phyloP scores from a whole-genome alignment of 176 grass and related monocot species.

The Puya raimondii region DNA sequence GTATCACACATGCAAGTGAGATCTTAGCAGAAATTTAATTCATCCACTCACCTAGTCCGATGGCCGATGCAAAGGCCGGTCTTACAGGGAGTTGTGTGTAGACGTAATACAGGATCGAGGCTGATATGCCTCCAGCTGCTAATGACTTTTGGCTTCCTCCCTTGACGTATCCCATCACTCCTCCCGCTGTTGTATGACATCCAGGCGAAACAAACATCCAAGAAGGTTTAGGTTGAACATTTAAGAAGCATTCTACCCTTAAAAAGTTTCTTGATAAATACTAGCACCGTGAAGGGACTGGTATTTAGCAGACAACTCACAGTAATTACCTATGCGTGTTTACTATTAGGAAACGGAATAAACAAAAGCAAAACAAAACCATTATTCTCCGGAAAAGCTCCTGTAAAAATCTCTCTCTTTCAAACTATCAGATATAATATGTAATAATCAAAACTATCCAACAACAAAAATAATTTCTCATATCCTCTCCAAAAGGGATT shows the following conservation, averaged over 20 bases:
- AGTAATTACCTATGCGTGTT: no score
- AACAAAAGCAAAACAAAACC: no score
- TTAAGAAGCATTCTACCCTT: neutral
- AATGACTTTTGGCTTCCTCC: constrained; percentile 73
- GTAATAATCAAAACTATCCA: no score
- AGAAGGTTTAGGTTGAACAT: neutral
- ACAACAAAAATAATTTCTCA: no score
- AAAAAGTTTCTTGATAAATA: neutral
- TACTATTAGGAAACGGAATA: no score
- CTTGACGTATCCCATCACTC: constrained; percentile 66
- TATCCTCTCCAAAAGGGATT: no score
- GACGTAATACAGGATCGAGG: constrained; percentile 44
- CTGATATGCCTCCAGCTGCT: constrained; percentile 61
- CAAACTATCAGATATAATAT: no score
- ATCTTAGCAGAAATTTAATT: neutral
- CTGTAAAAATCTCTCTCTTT: no score
- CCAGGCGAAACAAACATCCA: constrained; percentile 2
- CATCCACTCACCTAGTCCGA: constrained; percentile 47
- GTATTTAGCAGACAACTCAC: no score
- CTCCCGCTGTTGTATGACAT: constrained; percentile 37
- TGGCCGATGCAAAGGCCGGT: constrained; percentile 47
- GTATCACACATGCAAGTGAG: neutral
- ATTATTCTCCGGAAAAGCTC: no score
- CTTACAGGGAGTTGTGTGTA: constrained; percentile 70
- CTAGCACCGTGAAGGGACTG: no score